A percentile compares a stretch with the other conserved stretches of the same genome.
These are phyloP conservation scores for Saussurea involucrata DNA, from an alignment of 129 eudicot species.

Conservation along the genomic window DNA sequence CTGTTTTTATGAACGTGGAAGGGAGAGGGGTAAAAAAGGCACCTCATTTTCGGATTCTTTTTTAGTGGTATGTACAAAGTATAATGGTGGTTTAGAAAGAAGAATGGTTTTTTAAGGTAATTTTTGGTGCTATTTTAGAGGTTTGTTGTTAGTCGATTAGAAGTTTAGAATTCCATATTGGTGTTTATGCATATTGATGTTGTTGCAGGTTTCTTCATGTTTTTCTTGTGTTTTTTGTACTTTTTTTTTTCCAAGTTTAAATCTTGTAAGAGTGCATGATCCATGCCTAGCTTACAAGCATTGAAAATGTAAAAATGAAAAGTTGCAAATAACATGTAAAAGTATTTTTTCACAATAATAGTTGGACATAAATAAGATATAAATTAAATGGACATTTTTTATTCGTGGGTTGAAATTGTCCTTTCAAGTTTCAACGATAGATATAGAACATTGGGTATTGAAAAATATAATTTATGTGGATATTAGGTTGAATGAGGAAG, in stretches of 20 bases:
- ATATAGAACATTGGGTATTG: no score
- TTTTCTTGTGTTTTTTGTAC: not conserved
- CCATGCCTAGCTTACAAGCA: not conserved
- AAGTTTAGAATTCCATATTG: constrained; percentile 5
- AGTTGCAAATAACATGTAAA: no score
- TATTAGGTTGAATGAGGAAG: no score
- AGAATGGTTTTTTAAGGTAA: not conserved
- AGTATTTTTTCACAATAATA: no score
- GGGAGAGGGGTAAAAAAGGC: constrained; percentile 24
- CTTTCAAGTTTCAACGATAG: no score
- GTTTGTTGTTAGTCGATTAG: not conserved
- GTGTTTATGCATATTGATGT: constrained; percentile 9
- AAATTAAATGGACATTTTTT: no score
- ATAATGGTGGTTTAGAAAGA: constrained; percentile 22
- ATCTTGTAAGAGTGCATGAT: not conserved
- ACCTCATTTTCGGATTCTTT: not conserved
- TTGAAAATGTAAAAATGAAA: no score
- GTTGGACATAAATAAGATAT: no score
- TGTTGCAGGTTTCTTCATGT: not conserved
- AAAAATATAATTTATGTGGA: no score
- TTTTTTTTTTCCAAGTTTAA: not conserved
- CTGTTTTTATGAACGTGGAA: constrained; percentile 32
- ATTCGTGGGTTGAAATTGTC: no score
- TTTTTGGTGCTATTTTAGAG: constrained; percentile 8
- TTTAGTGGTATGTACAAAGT: constrained; percentile 27